Base-by-base conservation (phyloP, 2,329 filamentous ascomycete genomes). In the Microdochium bolleyi region DNA sequence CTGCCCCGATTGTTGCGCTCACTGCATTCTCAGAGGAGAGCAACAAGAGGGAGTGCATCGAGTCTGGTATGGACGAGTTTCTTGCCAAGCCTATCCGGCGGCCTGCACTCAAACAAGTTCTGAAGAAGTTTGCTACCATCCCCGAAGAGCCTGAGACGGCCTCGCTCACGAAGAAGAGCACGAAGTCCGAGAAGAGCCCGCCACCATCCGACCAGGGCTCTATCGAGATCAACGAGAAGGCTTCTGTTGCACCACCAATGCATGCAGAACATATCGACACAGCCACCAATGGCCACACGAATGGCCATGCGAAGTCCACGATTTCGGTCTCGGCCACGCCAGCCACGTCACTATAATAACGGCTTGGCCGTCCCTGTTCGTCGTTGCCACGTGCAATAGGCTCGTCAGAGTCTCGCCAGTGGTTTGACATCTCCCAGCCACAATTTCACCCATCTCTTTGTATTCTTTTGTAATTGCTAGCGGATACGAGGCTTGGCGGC, bases 1-100 rank as follows among this genome's bases (percentile, higher is more conserved):
- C 80, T 11, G 87, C 88, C 1, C 92, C 92, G 0, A 96, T 96
- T 56, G 90, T 96, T 14, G 92, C 92, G 0, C 72, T 96, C 48
- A 95, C 91, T 11, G 92, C 92, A 2, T 96, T 95, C 62, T 85
- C 89, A 0, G 91, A 96, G 64, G 91, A 95, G 66, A 90, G 85
- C 68, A 96, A 96, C 61, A 83, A 92, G 48, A 87, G 85, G 67
- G 88, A 92, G 65, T 89, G 88, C 67, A 87, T 94, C 67, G 89
- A 92, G 55, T 90, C 85, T 1, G 92, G 92, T 52, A 96, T 96
- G 91, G 83, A 96, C 63, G 90, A 91, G 72, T 96, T 96, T 67
- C 75, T 96, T 19, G 77, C 78, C 62, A 86, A 86, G 60, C 83
- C 83, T 0, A 95, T 96, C 57, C 80, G 88, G 49, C 75, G 91